Conservation (phyloP, 2,329 filamentous ascomycete genomes). For the Tetracladium maxilliforme region DNA sequence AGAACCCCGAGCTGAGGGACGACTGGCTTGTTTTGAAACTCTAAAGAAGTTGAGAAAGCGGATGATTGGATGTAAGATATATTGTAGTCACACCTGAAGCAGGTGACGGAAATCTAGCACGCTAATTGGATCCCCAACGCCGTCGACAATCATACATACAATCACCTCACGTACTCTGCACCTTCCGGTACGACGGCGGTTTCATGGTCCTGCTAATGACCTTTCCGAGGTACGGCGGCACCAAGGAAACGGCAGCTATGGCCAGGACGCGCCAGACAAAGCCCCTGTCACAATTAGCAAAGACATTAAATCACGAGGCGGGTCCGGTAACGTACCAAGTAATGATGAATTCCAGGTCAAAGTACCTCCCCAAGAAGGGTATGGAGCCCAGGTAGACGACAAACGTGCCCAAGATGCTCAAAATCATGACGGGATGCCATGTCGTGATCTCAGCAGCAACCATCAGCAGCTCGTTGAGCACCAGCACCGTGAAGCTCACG, state of each 20-base stretch:
- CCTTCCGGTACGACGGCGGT: conserved; percentile 90
- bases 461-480: conserved; percentile 94
- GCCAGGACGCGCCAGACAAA: conserved; percentile 82
- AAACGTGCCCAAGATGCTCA: conserved; percentile 70
- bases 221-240: conserved; percentile 81
- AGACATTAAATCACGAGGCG: conserved; percentile 5
- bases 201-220: conserved; percentile 71
- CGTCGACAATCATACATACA: too few species aligned
- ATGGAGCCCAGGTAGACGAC: conserved; percentile 67
- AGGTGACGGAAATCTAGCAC: too few species aligned
- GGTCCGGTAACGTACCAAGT: conserved; percentile 37
- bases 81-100: too few species aligned
- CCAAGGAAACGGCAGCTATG: conserved; percentile 64
- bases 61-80: too few species aligned
- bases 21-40: too few species aligned
- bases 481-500: conserved; percentile 80
- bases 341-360: conserved; percentile 67
- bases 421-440: conserved; percentile 89
- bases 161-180: conserved; percentile 48
- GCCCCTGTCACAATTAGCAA: conserved; percentile 30
- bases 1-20: too few species aligned
- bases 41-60: too few species aligned
- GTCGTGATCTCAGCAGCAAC: conserved; percentile 93
- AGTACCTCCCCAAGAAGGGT: conserved; percentile 79
- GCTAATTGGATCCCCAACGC: too few species aligned